Evolutionary conservation across 2,329 filamentous ascomycete species (phyloP).

Genomic region (Aspergillus niger): DNA sequence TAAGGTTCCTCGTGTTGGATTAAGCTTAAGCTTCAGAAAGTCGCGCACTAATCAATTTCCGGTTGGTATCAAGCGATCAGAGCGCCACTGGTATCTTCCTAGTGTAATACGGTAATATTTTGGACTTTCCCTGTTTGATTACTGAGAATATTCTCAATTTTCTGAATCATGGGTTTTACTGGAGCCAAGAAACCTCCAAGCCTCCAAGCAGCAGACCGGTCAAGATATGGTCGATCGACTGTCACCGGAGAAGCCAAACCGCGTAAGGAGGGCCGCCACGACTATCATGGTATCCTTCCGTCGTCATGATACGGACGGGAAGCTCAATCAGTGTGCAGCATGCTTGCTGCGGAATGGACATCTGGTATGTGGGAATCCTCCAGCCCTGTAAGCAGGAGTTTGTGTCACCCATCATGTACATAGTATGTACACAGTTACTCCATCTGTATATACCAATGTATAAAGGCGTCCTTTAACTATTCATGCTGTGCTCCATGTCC

Average conservation of each 20-base stretch:
- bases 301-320: conserved; percentile 22
- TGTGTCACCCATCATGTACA: conserved; percentile 6
- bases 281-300: conserved; percentile 6
- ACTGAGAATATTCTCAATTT: conserved; percentile 5
- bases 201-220: neutral
- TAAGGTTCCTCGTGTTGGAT: conserved; percentile 47
- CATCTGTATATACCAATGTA: neutral
- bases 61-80: conserved; percentile 33
- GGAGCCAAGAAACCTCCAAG: neutral
- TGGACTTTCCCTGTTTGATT: conserved; percentile 9
- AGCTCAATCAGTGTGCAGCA: conserved; percentile 5
- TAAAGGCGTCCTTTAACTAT: neutral
- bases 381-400: conserved; percentile 10
- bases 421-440: neutral
- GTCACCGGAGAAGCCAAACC: neutral
- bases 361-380: conserved; percentile 14
- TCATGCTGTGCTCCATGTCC: neutral
- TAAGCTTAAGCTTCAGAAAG: conserved; percentile 48
- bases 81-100: conserved; percentile 33
- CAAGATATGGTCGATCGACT: conserved; percentile 4
- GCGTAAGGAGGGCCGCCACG: neutral
- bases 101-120: conserved; percentile 16
- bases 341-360: conserved; percentile 24
- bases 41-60: conserved; percentile 37
- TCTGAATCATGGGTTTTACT: conserved; percentile 4